Conservation (phyloP, 495 filamentous ascomycete species). For the Lepidopterella palustris region DNA sequence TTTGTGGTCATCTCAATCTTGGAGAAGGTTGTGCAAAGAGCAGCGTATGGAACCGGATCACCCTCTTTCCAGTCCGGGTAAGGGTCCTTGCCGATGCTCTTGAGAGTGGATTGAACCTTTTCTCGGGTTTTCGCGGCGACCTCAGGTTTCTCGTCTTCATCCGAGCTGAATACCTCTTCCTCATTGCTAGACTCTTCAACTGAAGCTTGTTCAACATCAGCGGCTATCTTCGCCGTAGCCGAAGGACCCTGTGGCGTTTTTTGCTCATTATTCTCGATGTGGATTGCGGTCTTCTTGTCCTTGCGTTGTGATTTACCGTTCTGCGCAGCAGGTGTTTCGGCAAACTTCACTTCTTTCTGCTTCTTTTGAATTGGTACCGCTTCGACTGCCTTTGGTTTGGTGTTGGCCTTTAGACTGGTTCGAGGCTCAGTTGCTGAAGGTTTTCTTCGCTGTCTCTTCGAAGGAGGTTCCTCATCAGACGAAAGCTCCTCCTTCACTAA, state of each 20-base stretch:
- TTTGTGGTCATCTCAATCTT: slow-evolving; percentile 91
- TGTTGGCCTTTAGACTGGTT: not conserved
- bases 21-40: slow-evolving; percentile 89
- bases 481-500: slow-evolving; percentile 7
- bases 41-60: slow-evolving; percentile 86
- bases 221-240: slow-evolving; percentile 12
- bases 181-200: slow-evolving; percentile 9
- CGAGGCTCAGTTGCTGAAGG: not conserved
- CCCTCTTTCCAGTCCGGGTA: slow-evolving; percentile 92
- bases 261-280: slow-evolving; percentile 6
- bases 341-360: not conserved
- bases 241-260: not conserved
- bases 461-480: slow-evolving; percentile 25
- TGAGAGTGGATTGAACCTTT: slow-evolving; percentile 73
- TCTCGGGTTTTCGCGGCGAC: slow-evolving; percentile 69
- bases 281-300: not conserved
- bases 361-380: not conserved
- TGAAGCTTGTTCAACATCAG: not conserved
- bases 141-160: slow-evolving; percentile 71
- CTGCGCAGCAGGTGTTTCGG: not conserved
- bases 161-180: slow-evolving; percentile 26
- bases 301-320: slow-evolving; percentile 2
- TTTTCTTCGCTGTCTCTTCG: slow-evolving; percentile 21
- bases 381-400: not conserved
- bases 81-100: slow-evolving; percentile 61